These are phyloP conservation scores for Ogataea minuta DNA, from an alignment of 805 yeast species.

Conservation along the genomic window DNA sequence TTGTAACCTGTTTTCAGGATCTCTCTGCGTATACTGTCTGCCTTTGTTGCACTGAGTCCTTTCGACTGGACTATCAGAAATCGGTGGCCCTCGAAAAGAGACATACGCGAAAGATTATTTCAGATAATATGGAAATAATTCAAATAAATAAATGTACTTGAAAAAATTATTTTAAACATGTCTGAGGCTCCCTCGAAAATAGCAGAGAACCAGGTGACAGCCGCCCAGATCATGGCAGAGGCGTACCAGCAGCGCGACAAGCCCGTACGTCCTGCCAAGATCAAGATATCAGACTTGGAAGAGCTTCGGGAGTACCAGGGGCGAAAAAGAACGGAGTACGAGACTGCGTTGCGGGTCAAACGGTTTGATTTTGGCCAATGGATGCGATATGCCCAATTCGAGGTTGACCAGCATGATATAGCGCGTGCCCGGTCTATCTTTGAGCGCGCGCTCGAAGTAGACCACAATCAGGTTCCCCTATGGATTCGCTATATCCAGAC, in stretches of 20 bases:
- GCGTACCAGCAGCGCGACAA: constrained; percentile 51
- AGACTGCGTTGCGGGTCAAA: constrained; percentile 82
- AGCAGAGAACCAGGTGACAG: constrained; percentile 57
- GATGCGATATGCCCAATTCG: constrained; percentile 90
- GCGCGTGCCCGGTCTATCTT: constrained; percentile 80
- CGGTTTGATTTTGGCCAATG: constrained; percentile 82
- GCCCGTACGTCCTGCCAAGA: constrained; percentile 40
- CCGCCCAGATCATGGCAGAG: constrained; percentile 61
- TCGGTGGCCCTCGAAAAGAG: constrained; percentile 18
- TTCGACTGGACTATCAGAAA: constrained; percentile 20
- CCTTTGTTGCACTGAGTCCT: constrained; percentile 11
- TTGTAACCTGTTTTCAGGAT: constrained; percentile 19
- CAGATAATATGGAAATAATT: background rate
- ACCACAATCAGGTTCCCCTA: constrained; percentile 70
- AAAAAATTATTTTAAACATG: constrained; percentile 5
- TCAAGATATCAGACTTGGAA: constrained; percentile 67
- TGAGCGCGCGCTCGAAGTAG: constrained; percentile 82
- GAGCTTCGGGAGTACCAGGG: constrained; percentile 76
- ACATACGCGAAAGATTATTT: constrained; percentile 14
- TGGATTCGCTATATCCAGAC: constrained; percentile 83
- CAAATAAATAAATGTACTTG: background rate
- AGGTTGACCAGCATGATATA: constrained; percentile 73
- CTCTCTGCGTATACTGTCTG: constrained; percentile 16
- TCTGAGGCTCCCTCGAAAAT: constrained; percentile 4
- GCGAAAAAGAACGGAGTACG: constrained; percentile 77